Percentiles rank a stretch among this genome's conserved stretches.
Evolutionary conservation across 768 basidiomycete genomes (phyloP).

Genomic region (Termitomyces sp.): DNA sequence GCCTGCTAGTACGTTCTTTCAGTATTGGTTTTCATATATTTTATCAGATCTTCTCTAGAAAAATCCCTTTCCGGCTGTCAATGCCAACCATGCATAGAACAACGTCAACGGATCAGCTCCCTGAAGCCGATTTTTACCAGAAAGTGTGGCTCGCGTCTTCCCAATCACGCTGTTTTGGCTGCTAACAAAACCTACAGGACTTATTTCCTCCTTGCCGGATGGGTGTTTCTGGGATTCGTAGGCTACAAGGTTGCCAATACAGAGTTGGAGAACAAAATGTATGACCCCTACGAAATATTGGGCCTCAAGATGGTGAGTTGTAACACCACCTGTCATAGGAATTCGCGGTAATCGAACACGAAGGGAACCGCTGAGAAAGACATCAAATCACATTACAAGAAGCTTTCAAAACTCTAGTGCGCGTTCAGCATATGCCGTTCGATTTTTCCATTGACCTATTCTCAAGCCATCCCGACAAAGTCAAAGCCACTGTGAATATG

Average conservation of each 20-base stretch:
- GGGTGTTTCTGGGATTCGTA: conserved; percentile 67
- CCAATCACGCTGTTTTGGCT: not conserved
- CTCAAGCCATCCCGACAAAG: conserved; percentile 93
- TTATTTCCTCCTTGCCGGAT: conserved; percentile 62
- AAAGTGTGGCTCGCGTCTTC: conserved; percentile 36
- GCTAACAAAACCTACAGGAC: conserved; percentile 37
- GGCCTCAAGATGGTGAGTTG: conserved; percentile 64
- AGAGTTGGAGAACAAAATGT: conserved; percentile 64
- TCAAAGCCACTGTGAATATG: conserved; percentile 74
- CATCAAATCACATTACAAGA: conserved; percentile 95
- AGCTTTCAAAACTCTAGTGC: conserved; percentile 86
- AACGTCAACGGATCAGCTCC: conserved; percentile 46
- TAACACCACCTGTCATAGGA: not conserved
- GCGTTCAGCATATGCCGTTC: not conserved
- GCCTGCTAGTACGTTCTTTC: conserved; percentile 38
- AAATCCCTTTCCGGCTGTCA: conserved; percentile 48
- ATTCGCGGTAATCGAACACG: not conserved
- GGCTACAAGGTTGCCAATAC: conserved; percentile 60
- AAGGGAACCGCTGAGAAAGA: conserved; percentile 79
- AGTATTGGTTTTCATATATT: not conserved
- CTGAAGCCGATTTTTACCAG: conserved; percentile 45
- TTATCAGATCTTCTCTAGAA: conserved; percentile 21
- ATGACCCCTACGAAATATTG: conserved; percentile 93
- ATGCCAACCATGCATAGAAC: conserved; percentile 59
- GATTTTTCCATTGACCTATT: not conserved